These are phyloP conservation scores for Crithidia acanthocephali DNA, from an alignment of 208 protist species.

Conservation along the genomic window DNA sequence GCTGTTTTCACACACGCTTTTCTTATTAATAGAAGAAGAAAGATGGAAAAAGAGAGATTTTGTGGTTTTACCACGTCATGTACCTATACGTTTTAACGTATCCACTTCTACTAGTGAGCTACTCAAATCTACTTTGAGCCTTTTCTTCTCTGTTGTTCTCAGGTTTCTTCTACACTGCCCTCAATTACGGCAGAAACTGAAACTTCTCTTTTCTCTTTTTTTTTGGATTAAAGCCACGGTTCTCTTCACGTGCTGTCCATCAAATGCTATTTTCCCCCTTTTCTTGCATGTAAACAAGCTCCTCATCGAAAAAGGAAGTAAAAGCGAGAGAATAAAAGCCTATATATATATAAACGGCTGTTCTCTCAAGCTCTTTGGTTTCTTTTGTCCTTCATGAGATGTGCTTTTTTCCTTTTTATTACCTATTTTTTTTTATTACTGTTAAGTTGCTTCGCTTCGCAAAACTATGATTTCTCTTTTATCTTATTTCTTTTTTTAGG, in stretches of 20 bases:
- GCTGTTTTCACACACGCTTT: neutral
- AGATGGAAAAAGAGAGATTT: slow-evolving; percentile 1
- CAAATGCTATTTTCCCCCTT: too few species aligned
- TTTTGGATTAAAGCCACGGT: too few species aligned
- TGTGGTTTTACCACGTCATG: neutral
- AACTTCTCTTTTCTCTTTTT: neutral
- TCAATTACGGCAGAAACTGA: neutral
- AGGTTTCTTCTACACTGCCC: neutral
- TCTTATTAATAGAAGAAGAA: neutral
- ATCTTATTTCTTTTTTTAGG: neutral
- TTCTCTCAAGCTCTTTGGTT: slow-evolving; percentile 9
- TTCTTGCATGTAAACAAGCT: too few species aligned
- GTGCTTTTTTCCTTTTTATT: slow-evolving; percentile 7
- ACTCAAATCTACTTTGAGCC: neutral
- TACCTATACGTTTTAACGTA: neutral
- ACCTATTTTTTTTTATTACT: too few species aligned
- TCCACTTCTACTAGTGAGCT: neutral
- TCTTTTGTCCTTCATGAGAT: slow-evolving; percentile 1
- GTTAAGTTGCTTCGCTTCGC: neutral
- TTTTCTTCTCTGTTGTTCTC: neutral
- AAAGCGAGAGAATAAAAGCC: too few species aligned
- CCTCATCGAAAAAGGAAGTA: too few species aligned
- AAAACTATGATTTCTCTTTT: neutral
- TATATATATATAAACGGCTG: too few species aligned
- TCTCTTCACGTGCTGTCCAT: too few species aligned